Evolutionary conservation across 257 asterid genomes (phyloP), one percentile per base, ranked within the genome.

Genomic region (Salvia rosmarinus): DNA sequence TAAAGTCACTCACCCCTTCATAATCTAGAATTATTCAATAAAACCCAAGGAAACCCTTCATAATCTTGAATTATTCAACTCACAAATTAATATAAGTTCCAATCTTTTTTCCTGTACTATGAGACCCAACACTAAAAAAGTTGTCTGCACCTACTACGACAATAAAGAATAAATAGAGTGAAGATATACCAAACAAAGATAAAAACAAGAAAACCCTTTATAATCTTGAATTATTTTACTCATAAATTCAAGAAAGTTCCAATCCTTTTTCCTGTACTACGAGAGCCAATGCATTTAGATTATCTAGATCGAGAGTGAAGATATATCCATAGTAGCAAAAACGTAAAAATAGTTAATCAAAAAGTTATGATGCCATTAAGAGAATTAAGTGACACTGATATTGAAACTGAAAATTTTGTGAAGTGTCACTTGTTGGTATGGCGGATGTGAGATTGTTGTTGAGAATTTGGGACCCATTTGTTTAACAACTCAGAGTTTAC

Each of bases 361-460:
- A 51, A 54, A 21, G 2, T 52, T 3, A 32, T 25, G 12, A 68
- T 37, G 59, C 20, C 30, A 50, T 19, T 16, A 50, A 35, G 10
- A 16, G 9, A n/a, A 10, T 7, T 7, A 5, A 32, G 12, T 28
- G 8, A 21, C 25, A 47, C 10, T 25, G 21, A 51, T 16, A 54
- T 37, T 30, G 39, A 56, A 46, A 57, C 23, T 67, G 20, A 25
- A 58, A 34, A 10, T n/a, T n/a, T 8, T 5, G 16, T 10, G 20
- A 44, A 57, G 32, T 65, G 54, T 65, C 32, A 20, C 2, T 64
- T 54, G 42, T 17, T 46, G 56, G 70, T 54, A 4, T n/a, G 44
- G 68, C 35, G 35, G 61, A 17, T 60, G 75, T 25, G 34, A 43
- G 71, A 60, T 63, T 63, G 54, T 62, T n/a, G n/a, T n/a, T n/a